phyloP scores from a whole-genome alignment of 768 basidiomycete species.

The Lyophyllum decastes region DNA sequence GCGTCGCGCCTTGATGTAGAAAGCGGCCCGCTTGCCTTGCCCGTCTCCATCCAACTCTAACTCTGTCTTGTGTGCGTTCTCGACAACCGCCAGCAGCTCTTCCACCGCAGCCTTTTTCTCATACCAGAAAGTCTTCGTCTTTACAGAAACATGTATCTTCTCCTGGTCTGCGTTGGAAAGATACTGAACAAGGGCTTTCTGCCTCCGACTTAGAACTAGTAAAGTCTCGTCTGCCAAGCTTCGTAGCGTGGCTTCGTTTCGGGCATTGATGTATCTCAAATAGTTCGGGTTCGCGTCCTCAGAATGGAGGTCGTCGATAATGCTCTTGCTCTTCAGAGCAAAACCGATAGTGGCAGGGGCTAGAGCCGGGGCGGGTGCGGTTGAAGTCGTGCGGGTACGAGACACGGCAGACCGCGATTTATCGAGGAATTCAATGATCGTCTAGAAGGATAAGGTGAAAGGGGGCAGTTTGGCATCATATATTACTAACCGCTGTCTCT shows the following conservation, averaged over 20 bases:
- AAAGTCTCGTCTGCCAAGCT: slow-evolving; percentile 43
- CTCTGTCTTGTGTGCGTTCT: slow-evolving; percentile 40
- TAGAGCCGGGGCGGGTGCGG: slow-evolving; percentile 73
- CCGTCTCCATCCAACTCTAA: slow-evolving; percentile 39
- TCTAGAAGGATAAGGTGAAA: slow-evolving; percentile 37
- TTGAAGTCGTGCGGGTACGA: slow-evolving; percentile 67
- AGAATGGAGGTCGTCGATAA: slow-evolving; percentile 64
- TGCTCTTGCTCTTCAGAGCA: slow-evolving; percentile 46
- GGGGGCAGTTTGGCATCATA: neutral
- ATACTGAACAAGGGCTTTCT: slow-evolving; percentile 48
- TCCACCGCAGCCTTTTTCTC: slow-evolving; percentile 50
- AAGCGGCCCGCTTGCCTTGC: slow-evolving; percentile 44
- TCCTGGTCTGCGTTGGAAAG: slow-evolving; percentile 53
- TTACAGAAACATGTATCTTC: slow-evolving; percentile 55
- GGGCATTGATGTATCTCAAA: slow-evolving; percentile 60
- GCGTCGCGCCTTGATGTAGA: slow-evolving; percentile 48
- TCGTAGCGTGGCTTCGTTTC: slow-evolving; percentile 52
- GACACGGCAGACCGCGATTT: slow-evolving; percentile 74
- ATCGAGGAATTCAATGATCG: slow-evolving; percentile 80
- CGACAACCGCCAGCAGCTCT: slow-evolving; percentile 45
- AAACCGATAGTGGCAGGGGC: slow-evolving; percentile 83
- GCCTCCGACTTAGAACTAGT: slow-evolving; percentile 46
- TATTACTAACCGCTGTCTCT: slow-evolving; percentile 61
- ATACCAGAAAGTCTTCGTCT: slow-evolving; percentile 63
- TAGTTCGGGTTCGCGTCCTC: slow-evolving; percentile 63